Conservation (phyloP, 257 asterid genomes). For the Mentha longifolia region DNA sequence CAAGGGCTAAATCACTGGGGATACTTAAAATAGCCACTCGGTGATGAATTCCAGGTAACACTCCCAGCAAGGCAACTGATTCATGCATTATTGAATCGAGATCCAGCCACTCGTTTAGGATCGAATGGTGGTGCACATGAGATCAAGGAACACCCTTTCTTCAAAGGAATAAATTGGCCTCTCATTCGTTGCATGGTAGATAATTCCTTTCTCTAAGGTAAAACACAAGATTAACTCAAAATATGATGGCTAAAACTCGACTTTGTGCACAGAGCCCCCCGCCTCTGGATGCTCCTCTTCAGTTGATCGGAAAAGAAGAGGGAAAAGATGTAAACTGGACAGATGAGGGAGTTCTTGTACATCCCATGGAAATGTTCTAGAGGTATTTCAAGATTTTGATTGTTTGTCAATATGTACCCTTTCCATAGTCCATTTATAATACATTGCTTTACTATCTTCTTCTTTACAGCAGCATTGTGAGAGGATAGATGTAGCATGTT, state of each 20-base stretch:
- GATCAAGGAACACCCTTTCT: slow-evolving; percentile 88
- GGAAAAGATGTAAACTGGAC: slow-evolving; percentile 69
- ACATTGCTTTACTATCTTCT: background rate
- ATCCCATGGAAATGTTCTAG: slow-evolving; percentile 74
- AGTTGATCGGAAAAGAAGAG: slow-evolving; percentile 67
- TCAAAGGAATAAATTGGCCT: slow-evolving; percentile 87
- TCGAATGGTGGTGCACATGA: slow-evolving; percentile 88
- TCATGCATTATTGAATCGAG: slow-evolving; percentile 73
- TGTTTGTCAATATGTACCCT: background rate
- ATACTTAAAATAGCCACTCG: too few relatives aligned
- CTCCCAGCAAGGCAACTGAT: slow-evolving; percentile 86
- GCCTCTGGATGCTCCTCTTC: slow-evolving; percentile 72
- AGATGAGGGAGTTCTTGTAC: slow-evolving; percentile 77
- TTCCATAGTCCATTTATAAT: background rate
- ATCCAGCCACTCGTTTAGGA: slow-evolving; percentile 85
- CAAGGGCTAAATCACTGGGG: background rate
- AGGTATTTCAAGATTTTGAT: slow-evolving; percentile 34
- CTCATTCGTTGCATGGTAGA: slow-evolving; percentile 91
- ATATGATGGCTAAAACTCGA: background rate
- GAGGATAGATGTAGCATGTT: background rate
- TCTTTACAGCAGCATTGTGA: background rate
- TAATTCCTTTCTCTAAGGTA: background rate
- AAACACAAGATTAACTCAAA: background rate
- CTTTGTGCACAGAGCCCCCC: slow-evolving; percentile 73
- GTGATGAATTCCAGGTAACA: slow-evolving; percentile 55